Conservation (phyloP, 2,329 filamentous ascomycete genomes). For the Diaporthe australafricana region DNA sequence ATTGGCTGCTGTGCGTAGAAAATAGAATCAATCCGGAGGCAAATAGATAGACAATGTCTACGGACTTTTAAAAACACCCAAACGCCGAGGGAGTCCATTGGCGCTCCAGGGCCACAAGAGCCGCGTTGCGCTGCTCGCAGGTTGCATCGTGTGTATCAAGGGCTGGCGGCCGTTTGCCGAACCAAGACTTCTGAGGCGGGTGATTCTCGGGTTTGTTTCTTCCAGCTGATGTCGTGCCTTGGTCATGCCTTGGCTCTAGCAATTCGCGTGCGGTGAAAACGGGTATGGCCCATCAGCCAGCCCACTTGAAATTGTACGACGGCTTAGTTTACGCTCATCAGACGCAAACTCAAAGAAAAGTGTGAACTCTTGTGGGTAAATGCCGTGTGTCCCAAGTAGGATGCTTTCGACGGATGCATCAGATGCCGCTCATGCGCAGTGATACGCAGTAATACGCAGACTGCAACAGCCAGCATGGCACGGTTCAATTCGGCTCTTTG, state of each 20-base stretch:
- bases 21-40: not conserved
- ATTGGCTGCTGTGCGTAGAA: not conserved
- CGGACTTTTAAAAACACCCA: not conserved
- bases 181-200: not conserved
- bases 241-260: not conserved
- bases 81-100: not conserved
- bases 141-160: not conserved
- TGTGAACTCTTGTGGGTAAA: not conserved
- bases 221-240: not conserved
- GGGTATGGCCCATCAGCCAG: not conserved
- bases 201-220: not conserved
- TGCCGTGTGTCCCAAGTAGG: constrained; percentile 6
- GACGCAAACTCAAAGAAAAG: not conserved
- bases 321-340: no score
- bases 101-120: constrained; percentile 7
- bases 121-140: not conserved
- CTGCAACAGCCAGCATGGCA: constrained; percentile 22
- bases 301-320: not conserved
- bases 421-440: constrained; percentile 8
- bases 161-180: constrained; percentile 5
- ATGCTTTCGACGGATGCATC: constrained; percentile 4
- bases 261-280: not conserved
- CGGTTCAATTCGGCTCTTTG: not conserved
- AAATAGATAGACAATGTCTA: not conserved
- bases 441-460: not conserved